Evolutionary conservation across 208 protist genomes (phyloP).

Genomic region (Balamuthia mandrillaris): DNA sequence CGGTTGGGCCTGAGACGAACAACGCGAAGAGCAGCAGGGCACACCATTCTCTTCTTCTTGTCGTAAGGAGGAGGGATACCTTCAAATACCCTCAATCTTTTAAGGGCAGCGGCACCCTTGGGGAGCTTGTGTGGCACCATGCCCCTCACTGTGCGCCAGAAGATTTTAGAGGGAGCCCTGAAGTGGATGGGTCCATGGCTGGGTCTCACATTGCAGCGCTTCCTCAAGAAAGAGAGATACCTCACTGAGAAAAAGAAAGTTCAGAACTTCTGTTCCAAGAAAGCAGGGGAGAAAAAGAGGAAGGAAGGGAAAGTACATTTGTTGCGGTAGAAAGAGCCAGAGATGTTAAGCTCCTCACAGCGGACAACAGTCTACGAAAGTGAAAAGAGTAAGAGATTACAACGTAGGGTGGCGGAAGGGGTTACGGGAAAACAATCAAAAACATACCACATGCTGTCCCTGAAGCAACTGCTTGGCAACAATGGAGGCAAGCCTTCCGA

Average conservation of each 20-base stretch:
- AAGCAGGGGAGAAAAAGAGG: too few species aligned
- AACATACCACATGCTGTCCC: constrained; percentile 90
- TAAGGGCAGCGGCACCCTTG: constrained; percentile 76
- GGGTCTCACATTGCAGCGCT: constrained; percentile 96
- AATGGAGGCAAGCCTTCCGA: constrained; percentile 93
- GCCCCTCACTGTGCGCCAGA: constrained; percentile 90
- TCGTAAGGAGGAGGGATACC: constrained; percentile 85
- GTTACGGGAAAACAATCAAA: too few species aligned
- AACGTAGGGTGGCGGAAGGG: not conserved
- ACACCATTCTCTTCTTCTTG: constrained; percentile 81
- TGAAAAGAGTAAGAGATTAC: not conserved
- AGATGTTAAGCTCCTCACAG: constrained; percentile 89
- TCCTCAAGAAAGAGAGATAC: constrained; percentile 84
- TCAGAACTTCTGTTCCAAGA: too few species aligned
- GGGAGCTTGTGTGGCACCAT: constrained; percentile 94
- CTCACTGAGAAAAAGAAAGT: constrained; percentile 68
- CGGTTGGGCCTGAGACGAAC: constrained; percentile 58
- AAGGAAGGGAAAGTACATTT: constrained; percentile 84
- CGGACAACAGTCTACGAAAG: constrained; percentile 78
- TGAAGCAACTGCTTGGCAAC: constrained; percentile 95
- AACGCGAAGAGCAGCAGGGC: constrained; percentile 80
- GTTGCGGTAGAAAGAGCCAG: constrained; percentile 94
- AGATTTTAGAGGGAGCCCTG: constrained; percentile 92
- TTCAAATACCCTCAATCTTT: constrained; percentile 81
- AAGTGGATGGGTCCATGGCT: constrained; percentile 94